Evolutionary conservation across 176 grass and related monocot genomes (phyloP), one percentile per base, ranked within the genome.

Genomic region (Rhynchospora pubera): DNA sequence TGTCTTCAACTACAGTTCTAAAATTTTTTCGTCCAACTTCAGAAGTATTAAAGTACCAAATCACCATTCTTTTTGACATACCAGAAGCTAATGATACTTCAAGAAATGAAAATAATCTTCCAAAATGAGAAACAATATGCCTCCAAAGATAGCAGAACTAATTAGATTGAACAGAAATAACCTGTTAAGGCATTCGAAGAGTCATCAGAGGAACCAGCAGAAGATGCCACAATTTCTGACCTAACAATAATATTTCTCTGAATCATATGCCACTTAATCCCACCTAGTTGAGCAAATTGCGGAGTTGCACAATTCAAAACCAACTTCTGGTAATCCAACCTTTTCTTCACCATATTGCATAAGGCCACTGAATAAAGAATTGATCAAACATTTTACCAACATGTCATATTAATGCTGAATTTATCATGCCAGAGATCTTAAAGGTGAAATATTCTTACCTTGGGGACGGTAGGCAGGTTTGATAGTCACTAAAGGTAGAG

Each of bases 201-300:
- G 56, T 39, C 70, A 79, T 62, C 72, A 24, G 68, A n/a, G 42
- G 73, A 45, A 45, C 72, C 70, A 14, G 79, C 43, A 75, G 62
- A 48, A 43, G 88, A 81, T 18, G 79, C 58, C 13, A 22, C 79
- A 67, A 86, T 80, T 12, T 86, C 80, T 45, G 84, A 89, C 45
- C 88, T 86, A 44, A 72, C 79, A 48, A 86, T 23, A 62, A 19
- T 70, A 57, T 58, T 63, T 69, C 83, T 78, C 16, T 32, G 78
- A 23, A 82, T 51, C 32, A n/a, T 70, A 28, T 6, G 60, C 60
- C 13, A 56, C 46, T 78, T 82, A 51, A 81, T 45, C 79, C 61
- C 28, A 1, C 56, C 53, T 62, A 80, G 62, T 21, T 15, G 77
- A 22, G 30, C 34, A 65, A 65, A 81, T 63, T 65, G 26, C 6